phyloP scores from a whole-genome alignment of 164 flowering plant genomes.

The Magnolia sinica region DNA sequence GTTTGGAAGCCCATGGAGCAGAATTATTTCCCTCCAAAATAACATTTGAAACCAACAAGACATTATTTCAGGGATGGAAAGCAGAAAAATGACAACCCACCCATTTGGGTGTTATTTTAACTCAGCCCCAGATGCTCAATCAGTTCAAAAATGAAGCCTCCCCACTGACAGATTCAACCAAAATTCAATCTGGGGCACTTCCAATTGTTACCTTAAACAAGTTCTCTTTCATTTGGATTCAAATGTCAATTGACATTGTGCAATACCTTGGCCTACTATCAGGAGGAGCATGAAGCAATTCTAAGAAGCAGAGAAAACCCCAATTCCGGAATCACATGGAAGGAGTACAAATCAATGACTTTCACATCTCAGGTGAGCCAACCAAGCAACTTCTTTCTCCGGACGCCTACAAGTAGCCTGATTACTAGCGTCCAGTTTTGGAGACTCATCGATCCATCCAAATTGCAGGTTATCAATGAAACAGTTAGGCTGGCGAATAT shows the following conservation, averaged over 20 bases:
- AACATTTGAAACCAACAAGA: too few relatives aligned
- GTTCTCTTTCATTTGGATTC: not conserved
- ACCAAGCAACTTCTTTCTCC: not conserved
- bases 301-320: conserved; percentile 22
- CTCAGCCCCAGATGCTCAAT: too few relatives aligned
- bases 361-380: conserved; percentile 35
- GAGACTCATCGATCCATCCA: not conserved
- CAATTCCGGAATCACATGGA: conserved; percentile 37
- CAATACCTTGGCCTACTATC: conserved; percentile 2
- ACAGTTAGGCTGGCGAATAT: conserved; percentile 41
- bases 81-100: too few relatives aligned
- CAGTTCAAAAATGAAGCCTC: not conserved
- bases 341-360: conserved; percentile 47
- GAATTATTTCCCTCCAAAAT: too few relatives aligned
- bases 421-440: not conserved
- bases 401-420: not conserved
- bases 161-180: not conserved
- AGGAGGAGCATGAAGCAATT: conserved; percentile 43
- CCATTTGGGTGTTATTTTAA: too few relatives aligned
- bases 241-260: not conserved
- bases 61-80: too few relatives aligned
- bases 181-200: not conserved
- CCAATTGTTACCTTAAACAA: not conserved
- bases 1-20: too few relatives aligned
- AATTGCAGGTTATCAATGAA: conserved; percentile 40